Conservation (phyloP, 2,329 filamentous ascomycete genomes). For the Rhytidhysteron rufulum region DNA sequence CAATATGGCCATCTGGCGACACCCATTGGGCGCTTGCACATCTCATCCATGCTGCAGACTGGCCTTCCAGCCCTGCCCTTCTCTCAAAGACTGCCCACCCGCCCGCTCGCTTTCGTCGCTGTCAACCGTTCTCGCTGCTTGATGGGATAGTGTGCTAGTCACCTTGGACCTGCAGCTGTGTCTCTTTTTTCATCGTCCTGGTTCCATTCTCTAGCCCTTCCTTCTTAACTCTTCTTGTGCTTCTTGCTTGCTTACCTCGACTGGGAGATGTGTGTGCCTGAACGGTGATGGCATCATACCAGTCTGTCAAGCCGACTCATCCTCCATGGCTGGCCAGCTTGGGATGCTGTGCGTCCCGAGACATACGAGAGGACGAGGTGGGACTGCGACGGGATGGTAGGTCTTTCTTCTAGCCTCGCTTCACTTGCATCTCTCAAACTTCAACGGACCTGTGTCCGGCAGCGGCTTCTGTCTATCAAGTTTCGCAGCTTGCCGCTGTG, state of each 20-base stretch:
- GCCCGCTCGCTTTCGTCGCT: not conserved
- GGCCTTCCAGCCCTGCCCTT: not conserved
- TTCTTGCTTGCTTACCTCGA: constrained; percentile 12
- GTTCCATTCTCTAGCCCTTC: constrained; percentile 9
- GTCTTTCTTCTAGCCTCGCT: constrained; percentile 15
- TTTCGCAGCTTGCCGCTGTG: too few relatives aligned
- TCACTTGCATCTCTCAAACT: too few relatives aligned
- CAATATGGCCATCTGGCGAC: too few relatives aligned
- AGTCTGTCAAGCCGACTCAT: constrained; percentile 13
- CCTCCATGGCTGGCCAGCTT: constrained; percentile 33
- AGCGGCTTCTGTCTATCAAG: too few relatives aligned
- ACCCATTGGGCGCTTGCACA: constrained; percentile 4
- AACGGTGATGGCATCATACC: constrained; percentile 1
- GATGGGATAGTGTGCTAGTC: too few relatives aligned
- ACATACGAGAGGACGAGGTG: constrained; percentile 18
- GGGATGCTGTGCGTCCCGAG: constrained; percentile 34
- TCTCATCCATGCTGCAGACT: not conserved
- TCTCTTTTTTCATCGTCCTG: constrained; percentile 8
- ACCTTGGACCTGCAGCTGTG: constrained; percentile 2
- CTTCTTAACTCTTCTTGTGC: constrained; percentile 11
- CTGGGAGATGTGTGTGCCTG: constrained; percentile 9
- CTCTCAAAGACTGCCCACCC: not conserved
- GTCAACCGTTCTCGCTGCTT: too few relatives aligned
- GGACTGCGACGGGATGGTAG: constrained; percentile 21
- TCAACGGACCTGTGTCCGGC: too few relatives aligned